phyloP scores from a whole-genome alignment of 2,329 filamentous ascomycete genomes.

The Malbranchea cinnamomea region DNA sequence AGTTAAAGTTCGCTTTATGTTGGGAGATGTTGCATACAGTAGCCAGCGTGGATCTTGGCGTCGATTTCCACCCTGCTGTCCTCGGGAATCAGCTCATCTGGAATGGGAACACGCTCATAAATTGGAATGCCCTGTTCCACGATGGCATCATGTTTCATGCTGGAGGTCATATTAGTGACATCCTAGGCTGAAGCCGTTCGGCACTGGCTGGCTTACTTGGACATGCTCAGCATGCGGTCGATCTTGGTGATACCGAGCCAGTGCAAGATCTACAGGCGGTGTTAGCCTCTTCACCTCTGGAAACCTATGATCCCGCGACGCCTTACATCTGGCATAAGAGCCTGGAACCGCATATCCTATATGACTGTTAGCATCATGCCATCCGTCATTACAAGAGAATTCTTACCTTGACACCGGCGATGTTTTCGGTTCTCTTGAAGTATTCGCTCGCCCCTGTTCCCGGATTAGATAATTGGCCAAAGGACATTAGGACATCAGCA shows the following conservation, averaged over 20 bases:
- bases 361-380: conserved; percentile 6
- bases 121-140: conserved; percentile 50
- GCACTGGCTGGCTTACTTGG: conserved; percentile 47
- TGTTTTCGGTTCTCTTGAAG: conserved; percentile 95
- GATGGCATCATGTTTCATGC: conserved; percentile 38
- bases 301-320: neutral
- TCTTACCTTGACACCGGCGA: conserved; percentile 71
- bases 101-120: conserved; percentile 77
- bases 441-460: conserved; percentile 73
- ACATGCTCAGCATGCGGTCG: conserved; percentile 97
- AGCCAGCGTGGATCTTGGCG: conserved; percentile 87
- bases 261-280: conserved; percentile 52
- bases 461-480: conserved; percentile 69
- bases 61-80: conserved; percentile 98
- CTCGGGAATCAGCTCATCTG: conserved; percentile 82
- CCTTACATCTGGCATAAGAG: conserved; percentile 70
- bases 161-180: conserved; percentile 5
- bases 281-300: no score
- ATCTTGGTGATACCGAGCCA: conserved; percentile 99
- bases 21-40: conserved; percentile 26
- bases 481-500: conserved; percentile 18
- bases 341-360: conserved; percentile 83
- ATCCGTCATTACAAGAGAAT: neutral
- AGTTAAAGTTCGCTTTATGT: no score
- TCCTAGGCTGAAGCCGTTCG: neutral